These are phyloP conservation scores for Brassica incana DNA, from an alignment of 345 rosid species.

Conservation along the genomic window DNA sequence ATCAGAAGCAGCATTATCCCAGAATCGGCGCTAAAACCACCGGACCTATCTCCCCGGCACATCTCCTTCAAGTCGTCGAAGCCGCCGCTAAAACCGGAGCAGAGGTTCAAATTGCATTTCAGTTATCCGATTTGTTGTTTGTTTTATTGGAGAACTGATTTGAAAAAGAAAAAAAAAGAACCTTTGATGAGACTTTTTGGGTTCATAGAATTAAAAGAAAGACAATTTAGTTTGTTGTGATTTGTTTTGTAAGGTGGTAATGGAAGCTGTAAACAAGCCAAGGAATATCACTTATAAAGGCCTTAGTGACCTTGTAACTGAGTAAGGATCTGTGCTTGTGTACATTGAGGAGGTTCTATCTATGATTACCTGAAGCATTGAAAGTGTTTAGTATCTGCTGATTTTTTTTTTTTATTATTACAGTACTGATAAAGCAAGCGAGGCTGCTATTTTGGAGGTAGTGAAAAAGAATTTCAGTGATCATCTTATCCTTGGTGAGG, in stretches of 20 bases:
- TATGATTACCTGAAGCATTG: not conserved
- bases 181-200: not conserved
- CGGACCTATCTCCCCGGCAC: slow-evolving; percentile 64
- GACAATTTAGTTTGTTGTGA: not conserved
- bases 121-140: not conserved
- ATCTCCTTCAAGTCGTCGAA: slow-evolving; percentile 78
- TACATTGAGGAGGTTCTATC: not conserved
- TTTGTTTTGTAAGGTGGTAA: slow-evolving; percentile 60
- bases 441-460: slow-evolving; percentile 82
- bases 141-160: not conserved
- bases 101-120: slow-evolving; percentile 49
- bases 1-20: slow-evolving; percentile 49
- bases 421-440: slow-evolving; percentile 91
- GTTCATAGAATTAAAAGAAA: not conserved
- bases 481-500: slow-evolving; percentile 96
- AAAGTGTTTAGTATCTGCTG: slow-evolving; percentile 27
- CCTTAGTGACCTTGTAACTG: slow-evolving; percentile 83
- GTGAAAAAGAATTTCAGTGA: slow-evolving; percentile 70
- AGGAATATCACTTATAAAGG: slow-evolving; percentile 81
- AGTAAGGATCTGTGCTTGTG: slow-evolving; percentile 48
- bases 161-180: not conserved
- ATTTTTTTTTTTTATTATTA: slow-evolving; percentile 25
- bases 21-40: slow-evolving; percentile 63
- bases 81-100: slow-evolving; percentile 86
- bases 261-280: slow-evolving; percentile 93